phyloP scores from a whole-genome alignment of 176 grass and related monocot species.

The Carex littledalei region DNA sequence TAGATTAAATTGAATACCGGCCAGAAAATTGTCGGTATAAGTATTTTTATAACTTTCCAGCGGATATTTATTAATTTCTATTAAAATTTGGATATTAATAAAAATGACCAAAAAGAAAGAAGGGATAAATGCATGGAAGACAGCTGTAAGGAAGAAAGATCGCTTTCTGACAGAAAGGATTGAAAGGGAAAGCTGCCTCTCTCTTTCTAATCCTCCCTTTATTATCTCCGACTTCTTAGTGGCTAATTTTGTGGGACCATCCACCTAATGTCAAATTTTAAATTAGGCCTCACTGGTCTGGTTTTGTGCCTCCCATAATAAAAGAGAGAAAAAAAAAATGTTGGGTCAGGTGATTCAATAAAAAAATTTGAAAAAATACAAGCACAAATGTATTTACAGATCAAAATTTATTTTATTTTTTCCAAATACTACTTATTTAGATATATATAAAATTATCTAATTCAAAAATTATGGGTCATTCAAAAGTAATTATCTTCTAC shows the following conservation, averaged over 20 bases:
- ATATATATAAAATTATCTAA: too few relatives aligned
- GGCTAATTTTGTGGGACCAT: conserved; percentile 6
- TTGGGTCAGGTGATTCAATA: neutral
- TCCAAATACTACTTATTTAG: too few relatives aligned
- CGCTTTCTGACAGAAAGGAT: conserved; percentile 23
- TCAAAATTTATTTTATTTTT: too few relatives aligned
- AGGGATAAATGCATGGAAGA: conserved; percentile 20
- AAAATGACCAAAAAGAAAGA: too few relatives aligned
- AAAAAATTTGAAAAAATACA: neutral
- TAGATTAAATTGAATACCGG: too few relatives aligned
- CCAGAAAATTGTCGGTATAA: too few relatives aligned
- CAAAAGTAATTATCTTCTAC: too few relatives aligned
- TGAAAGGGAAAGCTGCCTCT: conserved; percentile 2
- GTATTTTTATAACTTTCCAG: too few relatives aligned
- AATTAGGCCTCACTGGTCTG: neutral
- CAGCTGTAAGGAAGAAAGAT: conserved; percentile 16
- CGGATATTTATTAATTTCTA: too few relatives aligned
- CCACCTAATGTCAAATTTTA: conserved; percentile 6
- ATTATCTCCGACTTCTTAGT: conserved; percentile 11
- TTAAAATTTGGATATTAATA: too few relatives aligned
- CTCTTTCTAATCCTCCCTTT: neutral
- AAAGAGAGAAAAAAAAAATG: neutral
- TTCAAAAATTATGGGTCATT: too few relatives aligned
- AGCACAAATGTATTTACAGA: neutral
- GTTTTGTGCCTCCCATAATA: neutral